phyloP scores from a whole-genome alignment of 2,329 filamentous ascomycete genomes.

The Hysterium pulicare region DNA sequence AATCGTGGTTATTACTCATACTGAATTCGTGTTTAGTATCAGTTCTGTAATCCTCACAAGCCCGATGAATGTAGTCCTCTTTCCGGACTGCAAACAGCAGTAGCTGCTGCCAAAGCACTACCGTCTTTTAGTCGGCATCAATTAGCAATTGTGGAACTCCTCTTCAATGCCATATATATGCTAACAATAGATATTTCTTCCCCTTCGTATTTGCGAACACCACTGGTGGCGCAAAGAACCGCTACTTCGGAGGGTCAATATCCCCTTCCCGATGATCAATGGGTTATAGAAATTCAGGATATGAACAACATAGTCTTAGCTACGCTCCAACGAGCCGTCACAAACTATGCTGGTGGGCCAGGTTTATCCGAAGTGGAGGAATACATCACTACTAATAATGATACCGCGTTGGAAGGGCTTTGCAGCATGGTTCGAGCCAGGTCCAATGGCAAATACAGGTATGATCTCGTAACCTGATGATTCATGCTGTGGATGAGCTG shows the following conservation, averaged over 20 bases:
- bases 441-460: slow-evolving; percentile 5
- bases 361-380: neutral
- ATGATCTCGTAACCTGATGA: neutral
- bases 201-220: neutral
- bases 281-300: slow-evolving; percentile 24
- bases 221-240: slow-evolving; percentile 1
- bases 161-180: neutral
- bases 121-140: slow-evolving; percentile 5
- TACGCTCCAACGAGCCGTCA: slow-evolving; percentile 15
- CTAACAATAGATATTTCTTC: neutral
- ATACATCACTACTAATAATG: slow-evolving; percentile 3
- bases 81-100: slow-evolving; percentile 5
- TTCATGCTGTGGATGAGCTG: neutral
- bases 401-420: neutral
- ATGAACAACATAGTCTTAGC: slow-evolving; percentile 26
- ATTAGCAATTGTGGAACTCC: slow-evolving; percentile 4
- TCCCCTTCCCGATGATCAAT: slow-evolving; percentile 23
- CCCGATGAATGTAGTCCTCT: slow-evolving; percentile 5
- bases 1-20: no score
- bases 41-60: neutral
- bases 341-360: slow-evolving; percentile 5
- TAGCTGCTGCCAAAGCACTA: slow-evolving; percentile 2
- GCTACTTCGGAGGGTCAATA: slow-evolving; percentile 4
- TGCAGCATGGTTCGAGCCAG: slow-evolving; percentile 6
- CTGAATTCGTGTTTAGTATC: no score